Conservation (phyloP, 2,329 filamentous ascomycete genomes). For the Seiridium unicorne region DNA sequence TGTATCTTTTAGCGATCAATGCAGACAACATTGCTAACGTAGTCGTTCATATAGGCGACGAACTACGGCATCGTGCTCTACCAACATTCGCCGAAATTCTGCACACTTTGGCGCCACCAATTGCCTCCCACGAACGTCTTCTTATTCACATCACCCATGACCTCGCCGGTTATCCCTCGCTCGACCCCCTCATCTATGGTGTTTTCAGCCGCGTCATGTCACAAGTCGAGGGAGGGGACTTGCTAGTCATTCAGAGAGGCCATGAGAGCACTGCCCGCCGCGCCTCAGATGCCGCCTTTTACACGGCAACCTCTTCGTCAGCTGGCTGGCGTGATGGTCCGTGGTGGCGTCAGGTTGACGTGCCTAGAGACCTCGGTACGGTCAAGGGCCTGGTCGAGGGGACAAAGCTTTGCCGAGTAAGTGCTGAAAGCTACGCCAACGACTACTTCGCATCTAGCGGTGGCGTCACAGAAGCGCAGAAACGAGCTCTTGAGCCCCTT, state of each 20-base stretch:
- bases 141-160: conserved; percentile 98
- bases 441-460: conserved; percentile 81
- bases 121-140: conserved; percentile 93
- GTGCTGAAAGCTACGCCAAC: conserved; percentile 80
- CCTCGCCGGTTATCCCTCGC: conserved; percentile 86
- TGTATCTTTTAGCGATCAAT: too few relatives aligned
- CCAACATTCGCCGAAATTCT: conserved; percentile 95
- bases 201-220: conserved; percentile 96
- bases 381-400: conserved; percentile 82
- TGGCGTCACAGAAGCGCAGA: conserved; percentile 76
- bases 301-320: conserved; percentile 49
- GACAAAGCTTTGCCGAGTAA: conserved; percentile 86
- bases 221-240: conserved; percentile 96
- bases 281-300: conserved; percentile 56
- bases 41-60: conserved; percentile 62
- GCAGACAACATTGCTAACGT: background rate
- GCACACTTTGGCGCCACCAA: conserved; percentile 92
- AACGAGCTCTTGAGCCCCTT: conserved; percentile 74
- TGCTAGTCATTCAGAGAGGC: conserved; percentile 91
- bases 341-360: conserved; percentile 81
- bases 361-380: conserved; percentile 72
- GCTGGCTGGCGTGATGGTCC: conserved; percentile 89
- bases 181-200: conserved; percentile 87
- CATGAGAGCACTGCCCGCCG: conserved; percentile 76
- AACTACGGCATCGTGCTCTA: conserved; percentile 80